Base-by-base conservation (phyloP, 805 yeast genomes). In the Metschnikowia cerradonensis region DNA sequence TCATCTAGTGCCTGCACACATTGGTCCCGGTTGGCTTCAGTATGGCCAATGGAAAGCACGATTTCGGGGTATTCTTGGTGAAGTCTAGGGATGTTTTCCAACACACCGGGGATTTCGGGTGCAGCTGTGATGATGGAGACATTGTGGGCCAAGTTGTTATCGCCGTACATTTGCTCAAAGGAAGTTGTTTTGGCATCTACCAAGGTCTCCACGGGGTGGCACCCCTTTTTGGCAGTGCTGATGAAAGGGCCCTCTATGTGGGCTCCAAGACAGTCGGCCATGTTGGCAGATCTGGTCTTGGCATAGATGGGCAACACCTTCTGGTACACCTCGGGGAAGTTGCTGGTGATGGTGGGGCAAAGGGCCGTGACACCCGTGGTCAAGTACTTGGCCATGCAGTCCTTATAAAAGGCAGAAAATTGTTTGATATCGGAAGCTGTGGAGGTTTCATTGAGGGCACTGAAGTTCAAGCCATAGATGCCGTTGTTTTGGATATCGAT, bases 161-260 rank as follows among this genome's bases (percentile, higher is more conserved):
- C 64, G 20, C 78, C 79, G 55, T 76, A 77, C 34, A 73, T 65
- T 23, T 65, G 55, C 39, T 58, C 60, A 34, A 77, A 58, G 50
- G 64, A 58, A 6, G 58, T 36, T 11, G 54, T 49, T 37, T 54
- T 54, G 19, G 77, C 78, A 47, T 64, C 68, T 32, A 66, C 72
- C 53, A 77, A 67, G n/a, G 77, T 71, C 51, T 70, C 76, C 13
- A 66, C 66, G 1, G 79, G 79, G 55, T 78, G 82, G 53, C 82
- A 78, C 3, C 82, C 82, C 56, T 73, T 76, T 58, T 78, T 78
- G 41, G 65, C 59, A 36, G 68, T 63, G 49, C 75, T 77, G 52
- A 81, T 73, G 59, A 80, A 79, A 6, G 85, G 85, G 5, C 85
- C 85, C 56, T 81, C 85, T 37, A 77, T 64, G 59, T 81, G 85